phyloP scores from a whole-genome alignment of 1,139 yeast genomes.

The Geotrichum fermentans region DNA sequence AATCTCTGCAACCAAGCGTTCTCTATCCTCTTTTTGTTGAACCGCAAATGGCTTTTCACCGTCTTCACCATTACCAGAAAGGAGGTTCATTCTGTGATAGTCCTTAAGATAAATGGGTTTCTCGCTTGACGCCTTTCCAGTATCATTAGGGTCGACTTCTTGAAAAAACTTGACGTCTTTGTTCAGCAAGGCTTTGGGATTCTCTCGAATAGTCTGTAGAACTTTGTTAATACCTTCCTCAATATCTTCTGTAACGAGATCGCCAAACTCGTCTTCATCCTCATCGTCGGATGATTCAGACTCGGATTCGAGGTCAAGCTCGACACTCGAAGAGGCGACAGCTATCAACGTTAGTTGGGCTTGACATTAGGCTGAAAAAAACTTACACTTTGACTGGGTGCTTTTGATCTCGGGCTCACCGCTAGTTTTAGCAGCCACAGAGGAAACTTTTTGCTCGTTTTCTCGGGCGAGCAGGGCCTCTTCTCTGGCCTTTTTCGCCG shows the following conservation, averaged over 20 bases:
- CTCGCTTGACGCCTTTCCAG: constrained; percentile 22
- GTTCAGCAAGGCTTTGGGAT: constrained; percentile 55
- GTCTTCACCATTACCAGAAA: constrained; percentile 50
- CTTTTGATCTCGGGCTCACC: constrained; percentile 17
- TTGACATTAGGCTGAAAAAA: too few species aligned
- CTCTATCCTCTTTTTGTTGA: constrained; percentile 72
- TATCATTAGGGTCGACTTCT: constrained; percentile 42
- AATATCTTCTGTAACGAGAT: constrained; percentile 76
- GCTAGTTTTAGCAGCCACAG: constrained; percentile 4
- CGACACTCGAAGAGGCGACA: too few species aligned
- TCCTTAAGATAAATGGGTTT: constrained; percentile 89
- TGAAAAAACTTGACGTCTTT: constrained; percentile 66
- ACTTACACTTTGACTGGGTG: neutral
- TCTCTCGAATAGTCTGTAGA: constrained; percentile 59
- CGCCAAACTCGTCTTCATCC: constrained; percentile 92
- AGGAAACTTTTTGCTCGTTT: constrained; percentile 15
- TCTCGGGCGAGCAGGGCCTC: constrained; percentile 27
- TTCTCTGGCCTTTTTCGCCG: constrained; percentile 70
- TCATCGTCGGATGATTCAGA: constrained; percentile 46
- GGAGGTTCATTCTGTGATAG: constrained; percentile 77
- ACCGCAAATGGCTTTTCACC: constrained; percentile 59
- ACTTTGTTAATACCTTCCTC: constrained; percentile 76
- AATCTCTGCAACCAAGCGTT: constrained; percentile 67
- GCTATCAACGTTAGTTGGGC: too few species aligned
- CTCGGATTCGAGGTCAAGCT: constrained; percentile 31